These are phyloP conservation scores for Chlorella sp. DNA, from an alignment of 139 green algal species.

Conservation along the genomic window DNA sequence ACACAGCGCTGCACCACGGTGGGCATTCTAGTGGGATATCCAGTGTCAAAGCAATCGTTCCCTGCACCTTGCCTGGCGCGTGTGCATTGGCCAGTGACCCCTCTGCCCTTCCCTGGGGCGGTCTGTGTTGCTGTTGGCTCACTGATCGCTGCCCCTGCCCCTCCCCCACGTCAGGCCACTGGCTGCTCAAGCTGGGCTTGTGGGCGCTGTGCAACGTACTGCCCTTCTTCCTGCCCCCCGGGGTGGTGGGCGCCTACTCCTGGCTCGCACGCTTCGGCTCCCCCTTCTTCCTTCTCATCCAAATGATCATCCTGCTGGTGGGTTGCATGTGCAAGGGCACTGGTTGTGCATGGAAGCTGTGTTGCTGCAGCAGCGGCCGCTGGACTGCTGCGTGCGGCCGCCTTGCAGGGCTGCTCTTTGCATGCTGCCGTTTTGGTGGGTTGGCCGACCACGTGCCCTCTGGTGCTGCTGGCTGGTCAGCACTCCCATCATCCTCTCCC, in stretches of 20 bases:
- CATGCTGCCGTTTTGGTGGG: no score
- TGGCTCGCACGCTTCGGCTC: conserved; percentile 88
- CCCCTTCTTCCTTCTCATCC: conserved; percentile 93
- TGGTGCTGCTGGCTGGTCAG: no score
- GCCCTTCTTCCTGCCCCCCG: conserved; percentile 89
- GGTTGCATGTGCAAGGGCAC: neutral
- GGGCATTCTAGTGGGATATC: no score
- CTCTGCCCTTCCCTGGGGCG: no score
- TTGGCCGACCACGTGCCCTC: no score
- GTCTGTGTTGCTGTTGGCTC: no score
- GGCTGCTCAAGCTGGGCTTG: conserved; percentile 85
- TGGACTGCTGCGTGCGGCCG: neutral
- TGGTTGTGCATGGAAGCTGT: neutral
- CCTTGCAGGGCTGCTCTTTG: no score
- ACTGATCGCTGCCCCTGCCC: no score
- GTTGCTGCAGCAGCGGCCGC: neutral
- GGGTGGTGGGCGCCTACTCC: conserved; percentile 78
- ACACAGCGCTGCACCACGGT: conserved; percentile 87
- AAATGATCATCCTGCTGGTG: conserved; percentile 72
- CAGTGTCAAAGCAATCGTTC: no score
- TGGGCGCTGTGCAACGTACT: conserved; percentile 86
- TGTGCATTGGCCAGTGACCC: no score
- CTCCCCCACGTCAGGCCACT: conserved; percentile 57
- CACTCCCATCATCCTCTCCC: no score
- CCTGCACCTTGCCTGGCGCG: no score